These are phyloP conservation scores for Ceratocystiopsis brevicomis DNA, from an alignment of 2,329 filamentous ascomycete genomes.

Conservation along the genomic window DNA sequence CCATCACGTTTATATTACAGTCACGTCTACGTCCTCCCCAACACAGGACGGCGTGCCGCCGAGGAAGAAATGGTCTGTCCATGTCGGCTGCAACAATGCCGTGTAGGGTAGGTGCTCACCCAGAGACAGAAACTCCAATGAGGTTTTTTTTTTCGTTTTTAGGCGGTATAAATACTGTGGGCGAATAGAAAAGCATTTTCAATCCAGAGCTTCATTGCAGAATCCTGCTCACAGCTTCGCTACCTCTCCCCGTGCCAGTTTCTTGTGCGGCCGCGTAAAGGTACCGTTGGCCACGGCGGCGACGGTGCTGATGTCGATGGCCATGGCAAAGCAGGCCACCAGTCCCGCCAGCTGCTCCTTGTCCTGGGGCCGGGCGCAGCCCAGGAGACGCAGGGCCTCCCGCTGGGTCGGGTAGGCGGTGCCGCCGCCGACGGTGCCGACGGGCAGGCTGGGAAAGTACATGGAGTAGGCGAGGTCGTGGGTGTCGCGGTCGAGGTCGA, in stretches of 20 bases:
- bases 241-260: background rate
- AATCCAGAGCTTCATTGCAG: no score
- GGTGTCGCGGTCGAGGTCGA: background rate
- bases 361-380: background rate
- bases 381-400: background rate
- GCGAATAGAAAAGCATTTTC: no score
- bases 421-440: background rate
- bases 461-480: background rate
- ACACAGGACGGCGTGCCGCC: no score
- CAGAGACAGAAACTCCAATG: no score
- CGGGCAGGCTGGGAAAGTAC: background rate
- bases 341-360: background rate
- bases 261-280: background rate
- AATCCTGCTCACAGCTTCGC: background rate
- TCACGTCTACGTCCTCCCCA: no score
- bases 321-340: background rate
- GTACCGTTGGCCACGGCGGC: background rate
- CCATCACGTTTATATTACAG: no score
- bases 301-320: background rate
- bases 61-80: no score
- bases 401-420: background rate
- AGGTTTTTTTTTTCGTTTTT: no score
- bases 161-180: no score
- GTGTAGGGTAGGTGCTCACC: no score
- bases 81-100: no score